phyloP scores from a whole-genome alignment of 768 basidiomycete genomes.

The Porphyrellus cyaneotinctus region DNA sequence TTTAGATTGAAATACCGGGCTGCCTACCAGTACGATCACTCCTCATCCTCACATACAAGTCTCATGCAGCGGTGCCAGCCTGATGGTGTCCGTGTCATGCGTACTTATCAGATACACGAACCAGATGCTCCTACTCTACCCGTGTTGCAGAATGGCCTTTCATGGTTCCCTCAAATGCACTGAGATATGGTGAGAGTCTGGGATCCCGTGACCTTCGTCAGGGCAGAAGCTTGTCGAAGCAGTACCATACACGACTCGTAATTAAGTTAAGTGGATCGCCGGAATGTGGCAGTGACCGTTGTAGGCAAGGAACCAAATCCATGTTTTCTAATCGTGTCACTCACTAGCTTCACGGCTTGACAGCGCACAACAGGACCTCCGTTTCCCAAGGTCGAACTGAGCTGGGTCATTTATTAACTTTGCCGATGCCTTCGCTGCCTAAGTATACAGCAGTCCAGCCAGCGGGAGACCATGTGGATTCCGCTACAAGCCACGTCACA shows the following conservation, averaged over 20 bases:
- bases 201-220: not conserved
- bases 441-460: not conserved
- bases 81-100: not conserved
- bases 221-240: not conserved
- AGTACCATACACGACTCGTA: not conserved
- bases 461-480: not conserved
- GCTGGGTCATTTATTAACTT: not conserved
- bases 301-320: not conserved
- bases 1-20: not conserved
- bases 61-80: not conserved
- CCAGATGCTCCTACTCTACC: not conserved
- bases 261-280: not conserved
- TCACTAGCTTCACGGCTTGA: not conserved
- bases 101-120: not conserved
- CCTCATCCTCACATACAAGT: not conserved
- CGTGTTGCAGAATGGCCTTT: not conserved
- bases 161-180: not conserved
- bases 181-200: not conserved
- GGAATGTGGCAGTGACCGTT: not conserved
- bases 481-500: not conserved
- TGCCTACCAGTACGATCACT: not conserved
- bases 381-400: not conserved
- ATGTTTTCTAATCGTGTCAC: not conserved
- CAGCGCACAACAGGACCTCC: not conserved
- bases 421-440: not conserved